Evolutionary conservation across 768 basidiomycete genomes (phyloP).

Genomic region (Russula griseocarnosa): DNA sequence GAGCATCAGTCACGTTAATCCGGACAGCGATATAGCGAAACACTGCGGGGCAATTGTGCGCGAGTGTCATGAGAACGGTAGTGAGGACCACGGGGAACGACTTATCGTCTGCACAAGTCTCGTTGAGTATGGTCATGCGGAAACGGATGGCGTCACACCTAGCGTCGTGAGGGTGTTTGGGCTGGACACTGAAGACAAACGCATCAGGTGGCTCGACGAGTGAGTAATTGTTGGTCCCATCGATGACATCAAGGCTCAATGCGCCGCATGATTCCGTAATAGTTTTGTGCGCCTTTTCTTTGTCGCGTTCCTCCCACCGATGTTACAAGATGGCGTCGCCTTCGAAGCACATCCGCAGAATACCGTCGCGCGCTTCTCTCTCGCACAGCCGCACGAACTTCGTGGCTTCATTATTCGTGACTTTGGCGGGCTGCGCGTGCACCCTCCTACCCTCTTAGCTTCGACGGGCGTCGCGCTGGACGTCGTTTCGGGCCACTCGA

Average conservation of each 20-base stretch:
- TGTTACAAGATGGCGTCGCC: conserved; percentile 52
- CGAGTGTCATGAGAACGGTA: conserved; percentile 40
- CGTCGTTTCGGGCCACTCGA: conserved; percentile 39
- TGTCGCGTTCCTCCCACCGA: conserved; percentile 52
- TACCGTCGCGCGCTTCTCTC: conserved; percentile 51
- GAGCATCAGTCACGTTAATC: conserved; percentile 46
- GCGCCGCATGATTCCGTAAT: not conserved
- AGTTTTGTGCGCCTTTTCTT: conserved; percentile 51
- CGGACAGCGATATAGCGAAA: conserved; percentile 49
- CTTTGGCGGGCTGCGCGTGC: conserved; percentile 54
- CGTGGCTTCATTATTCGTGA: conserved; percentile 56
- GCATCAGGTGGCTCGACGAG: conserved; percentile 49
- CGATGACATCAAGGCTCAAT: conserved; percentile 8
- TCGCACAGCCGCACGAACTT: conserved; percentile 43
- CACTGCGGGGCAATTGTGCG: conserved; percentile 53
- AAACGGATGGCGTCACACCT: conserved; percentile 43
- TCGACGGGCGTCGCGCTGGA: conserved; percentile 51
- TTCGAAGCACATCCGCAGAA: conserved; percentile 62
- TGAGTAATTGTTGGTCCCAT: conserved; percentile 31
- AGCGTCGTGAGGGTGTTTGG: conserved; percentile 49
- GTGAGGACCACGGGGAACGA: conserved; percentile 47
- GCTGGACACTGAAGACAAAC: conserved; percentile 50
- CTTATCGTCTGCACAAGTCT: conserved; percentile 55
- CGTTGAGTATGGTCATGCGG: conserved; percentile 51
- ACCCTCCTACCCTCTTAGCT: conserved; percentile 46